Evolutionary conservation across 352 stramenopile genomes (phyloP).

Genomic region (Phytophthora uliginosa): DNA sequence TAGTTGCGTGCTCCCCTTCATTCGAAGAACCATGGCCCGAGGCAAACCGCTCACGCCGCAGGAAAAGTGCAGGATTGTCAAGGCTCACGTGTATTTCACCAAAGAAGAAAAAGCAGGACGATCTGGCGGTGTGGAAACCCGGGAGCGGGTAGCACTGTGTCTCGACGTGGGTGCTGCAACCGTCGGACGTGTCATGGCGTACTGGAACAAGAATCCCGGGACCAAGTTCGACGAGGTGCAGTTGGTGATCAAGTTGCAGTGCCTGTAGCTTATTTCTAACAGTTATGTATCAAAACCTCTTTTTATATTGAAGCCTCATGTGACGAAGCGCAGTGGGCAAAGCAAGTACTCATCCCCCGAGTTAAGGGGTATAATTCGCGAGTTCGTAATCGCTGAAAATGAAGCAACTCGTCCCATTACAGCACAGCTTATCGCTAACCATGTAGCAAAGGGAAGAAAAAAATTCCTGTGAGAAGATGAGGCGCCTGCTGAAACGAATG

Average conservation of each 20-base stretch:
- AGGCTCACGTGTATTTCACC: slow-evolving; percentile 7
- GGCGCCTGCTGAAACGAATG: too few relatives aligned
- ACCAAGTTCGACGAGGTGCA: slow-evolving; percentile 12
- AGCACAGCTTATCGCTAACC: too few relatives aligned
- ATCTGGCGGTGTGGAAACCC: not conserved
- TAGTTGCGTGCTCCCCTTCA: too few relatives aligned
- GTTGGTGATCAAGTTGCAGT: not conserved
- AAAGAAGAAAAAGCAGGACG: slow-evolving; percentile 6
- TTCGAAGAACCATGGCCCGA: slow-evolving; percentile 1
- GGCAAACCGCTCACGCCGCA: not conserved
- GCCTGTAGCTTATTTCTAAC: too few relatives aligned
- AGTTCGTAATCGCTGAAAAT: too few relatives aligned
- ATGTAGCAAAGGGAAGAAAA: too few relatives aligned
- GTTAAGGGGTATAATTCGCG: too few relatives aligned
- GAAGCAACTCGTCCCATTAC: too few relatives aligned
- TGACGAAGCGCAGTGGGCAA: not conserved
- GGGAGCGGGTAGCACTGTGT: slow-evolving; percentile 5
- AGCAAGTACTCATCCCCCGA: slow-evolving; percentile 22
- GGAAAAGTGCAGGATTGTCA: slow-evolving; percentile 11
- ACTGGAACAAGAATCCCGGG: slow-evolving; percentile 15
- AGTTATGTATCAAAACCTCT: not conserved
- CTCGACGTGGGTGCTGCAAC: not conserved
- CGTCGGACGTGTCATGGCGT: slow-evolving; percentile 6
- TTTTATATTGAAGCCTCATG: slow-evolving; percentile 10
- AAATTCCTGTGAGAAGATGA: too few relatives aligned